These are phyloP conservation scores for Niveomyces coronatus DNA, from an alignment of 2,329 filamentous ascomycete genomes.

Conservation along the genomic window DNA sequence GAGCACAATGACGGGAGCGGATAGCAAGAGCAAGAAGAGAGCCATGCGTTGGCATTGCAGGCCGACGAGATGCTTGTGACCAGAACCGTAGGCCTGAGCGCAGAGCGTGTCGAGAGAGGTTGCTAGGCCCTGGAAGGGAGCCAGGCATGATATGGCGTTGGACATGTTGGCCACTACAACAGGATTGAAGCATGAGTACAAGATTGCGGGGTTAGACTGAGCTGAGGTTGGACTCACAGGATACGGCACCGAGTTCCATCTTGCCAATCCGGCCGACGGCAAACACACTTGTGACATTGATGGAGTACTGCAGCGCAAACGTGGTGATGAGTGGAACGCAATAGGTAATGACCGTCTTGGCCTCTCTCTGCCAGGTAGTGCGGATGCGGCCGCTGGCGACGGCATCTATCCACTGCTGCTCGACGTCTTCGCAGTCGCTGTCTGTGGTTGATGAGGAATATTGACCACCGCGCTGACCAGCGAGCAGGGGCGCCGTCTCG, in stretches of 20 bases:
- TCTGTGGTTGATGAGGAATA: slow-evolving; percentile 24
- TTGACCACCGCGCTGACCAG: slow-evolving; percentile 21
- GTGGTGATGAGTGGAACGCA: slow-evolving; percentile 60
- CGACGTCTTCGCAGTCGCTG: slow-evolving; percentile 46
- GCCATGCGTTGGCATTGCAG: slow-evolving; percentile 75
- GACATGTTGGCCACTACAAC: slow-evolving; percentile 53
- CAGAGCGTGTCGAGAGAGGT: slow-evolving; percentile 90
- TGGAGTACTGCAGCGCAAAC: slow-evolving; percentile 71
- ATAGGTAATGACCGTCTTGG: slow-evolving; percentile 67
- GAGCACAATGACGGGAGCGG: slow-evolving; percentile 59
- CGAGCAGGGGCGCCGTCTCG: slow-evolving; percentile 33
- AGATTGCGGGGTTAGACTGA: too few relatives aligned
- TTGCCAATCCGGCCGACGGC: slow-evolving; percentile 67
- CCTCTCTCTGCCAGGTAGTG: slow-evolving; percentile 85
- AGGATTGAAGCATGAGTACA: not conserved
- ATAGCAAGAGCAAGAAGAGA: slow-evolving; percentile 62
- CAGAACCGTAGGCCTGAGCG: slow-evolving; percentile 86
- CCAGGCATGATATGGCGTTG: slow-evolving; percentile 67
- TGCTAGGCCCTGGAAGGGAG: slow-evolving; percentile 72
- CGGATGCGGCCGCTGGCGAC: slow-evolving; percentile 71
- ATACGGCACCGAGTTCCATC: slow-evolving; percentile 38
- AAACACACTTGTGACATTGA: slow-evolving; percentile 75
- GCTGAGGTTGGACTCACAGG: slow-evolving; percentile 22
- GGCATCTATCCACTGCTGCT: slow-evolving; percentile 76
- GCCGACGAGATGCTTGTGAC: slow-evolving; percentile 78